These are phyloP conservation scores for Rhizopogon sp. DNA, from an alignment of 768 basidiomycete genomes.

Conservation along the genomic window DNA sequence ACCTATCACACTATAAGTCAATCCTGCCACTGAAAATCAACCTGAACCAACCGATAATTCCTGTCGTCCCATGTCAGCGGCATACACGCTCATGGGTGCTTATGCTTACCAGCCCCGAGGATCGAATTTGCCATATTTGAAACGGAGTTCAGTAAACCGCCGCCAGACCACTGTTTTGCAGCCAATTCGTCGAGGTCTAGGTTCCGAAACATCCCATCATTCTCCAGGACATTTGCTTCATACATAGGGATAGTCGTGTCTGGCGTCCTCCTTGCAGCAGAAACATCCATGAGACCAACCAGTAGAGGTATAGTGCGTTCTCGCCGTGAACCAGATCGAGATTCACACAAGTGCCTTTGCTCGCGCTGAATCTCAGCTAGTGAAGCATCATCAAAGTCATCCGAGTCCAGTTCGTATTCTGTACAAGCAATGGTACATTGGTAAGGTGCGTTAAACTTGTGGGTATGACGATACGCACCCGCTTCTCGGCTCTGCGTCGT, in stretches of 20 bases:
- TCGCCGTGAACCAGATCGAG: conserved; percentile 31
- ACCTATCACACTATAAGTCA: conserved; percentile 39
- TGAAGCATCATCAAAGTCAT: conserved; percentile 64
- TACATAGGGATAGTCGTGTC: conserved; percentile 52
- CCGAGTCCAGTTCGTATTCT: conserved; percentile 85
- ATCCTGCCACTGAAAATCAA: conserved; percentile 1
- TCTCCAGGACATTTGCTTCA: conserved; percentile 7
- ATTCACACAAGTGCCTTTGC: conserved; percentile 14
- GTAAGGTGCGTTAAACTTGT: conserved; percentile 6
- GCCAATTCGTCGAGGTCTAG: conserved; percentile 72
- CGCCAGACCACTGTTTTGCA: conserved; percentile 60
- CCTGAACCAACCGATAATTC: conserved; percentile 60
- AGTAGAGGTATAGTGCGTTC: conserved; percentile 73
- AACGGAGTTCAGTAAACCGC: conserved; percentile 73
- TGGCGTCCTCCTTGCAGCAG: conserved; percentile 46
- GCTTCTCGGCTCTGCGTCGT: conserved; percentile 74
- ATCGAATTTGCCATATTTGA: conserved; percentile 98
- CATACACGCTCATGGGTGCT: conserved; percentile 4
- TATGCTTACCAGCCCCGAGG: conserved; percentile 73
- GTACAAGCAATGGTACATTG: conserved; percentile 6
- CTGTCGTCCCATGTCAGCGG: conserved; percentile 29
- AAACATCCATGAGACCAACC: conserved; percentile 69
- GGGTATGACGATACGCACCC: conserved; percentile 49
- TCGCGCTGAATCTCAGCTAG: conserved; percentile 26
- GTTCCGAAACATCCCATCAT: conserved; percentile 26